These are phyloP conservation scores for Boletus subcaerulescens DNA, from an alignment of 768 basidiomycete genomes.

Conservation along the genomic window DNA sequence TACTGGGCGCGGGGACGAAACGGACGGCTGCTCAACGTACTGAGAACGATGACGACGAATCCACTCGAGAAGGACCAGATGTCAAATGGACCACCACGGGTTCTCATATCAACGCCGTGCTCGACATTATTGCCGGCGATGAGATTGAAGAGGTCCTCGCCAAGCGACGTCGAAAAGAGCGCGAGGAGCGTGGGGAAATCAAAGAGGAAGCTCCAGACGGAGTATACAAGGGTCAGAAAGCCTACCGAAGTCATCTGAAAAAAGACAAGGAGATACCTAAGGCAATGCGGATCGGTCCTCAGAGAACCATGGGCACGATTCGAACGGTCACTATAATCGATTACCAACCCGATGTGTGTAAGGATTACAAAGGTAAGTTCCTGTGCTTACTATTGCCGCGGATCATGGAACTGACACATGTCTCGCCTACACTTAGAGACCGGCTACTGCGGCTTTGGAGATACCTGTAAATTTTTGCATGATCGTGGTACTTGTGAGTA, in stretches of 20 bases:
- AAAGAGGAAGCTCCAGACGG: conserved; percentile 69
- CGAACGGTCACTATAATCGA: conserved; percentile 93
- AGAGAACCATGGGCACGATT: conserved; percentile 74
- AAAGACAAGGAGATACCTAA: conserved; percentile 84
- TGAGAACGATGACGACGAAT: conserved; percentile 49
- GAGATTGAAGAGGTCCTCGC: conserved; percentile 75
- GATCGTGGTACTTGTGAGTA: conserved; percentile 91
- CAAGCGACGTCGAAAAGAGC: conserved; percentile 61
- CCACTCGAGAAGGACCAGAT: conserved; percentile 45
- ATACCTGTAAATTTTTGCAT: conserved; percentile 98
- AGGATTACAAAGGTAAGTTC: conserved; percentile 94
- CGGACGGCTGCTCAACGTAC: conserved; percentile 51
- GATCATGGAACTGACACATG: conserved; percentile 13
- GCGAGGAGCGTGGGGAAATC: conserved; percentile 46
- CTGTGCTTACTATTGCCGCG: conserved; percentile 5
- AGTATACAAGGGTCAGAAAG: conserved; percentile 79
- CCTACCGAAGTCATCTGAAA: conserved; percentile 77
- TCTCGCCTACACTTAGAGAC: conserved; percentile 61
- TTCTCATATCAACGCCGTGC: conserved; percentile 68
- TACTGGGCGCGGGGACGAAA: conserved; percentile 78
- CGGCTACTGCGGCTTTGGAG: conserved; percentile 98
- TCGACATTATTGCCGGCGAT: conserved; percentile 81
- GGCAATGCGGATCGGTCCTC: conserved; percentile 82
- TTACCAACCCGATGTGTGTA: conserved; percentile 99
- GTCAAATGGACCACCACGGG: conserved; percentile 77